Conservation (phyloP, 148 eudicot species). For the Silene conica region DNA sequence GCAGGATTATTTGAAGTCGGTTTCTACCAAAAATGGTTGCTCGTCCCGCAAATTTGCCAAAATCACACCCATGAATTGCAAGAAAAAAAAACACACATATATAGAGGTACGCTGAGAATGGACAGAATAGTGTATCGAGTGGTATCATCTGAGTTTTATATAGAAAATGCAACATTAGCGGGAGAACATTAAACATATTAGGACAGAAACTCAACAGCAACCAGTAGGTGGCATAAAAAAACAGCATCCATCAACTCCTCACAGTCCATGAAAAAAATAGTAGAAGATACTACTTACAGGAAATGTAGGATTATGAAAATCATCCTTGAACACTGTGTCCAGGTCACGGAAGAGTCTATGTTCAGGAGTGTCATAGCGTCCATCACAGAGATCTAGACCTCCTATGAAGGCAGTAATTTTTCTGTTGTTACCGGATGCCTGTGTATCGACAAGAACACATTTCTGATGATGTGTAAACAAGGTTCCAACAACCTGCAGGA, state of each 20-base stretch:
- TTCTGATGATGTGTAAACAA: conserved; percentile 97
- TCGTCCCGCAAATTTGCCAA: background rate
- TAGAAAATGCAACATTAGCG: background rate
- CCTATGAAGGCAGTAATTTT: conserved; percentile 89
- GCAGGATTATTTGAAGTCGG: background rate
- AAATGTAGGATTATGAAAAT: conserved; percentile 82
- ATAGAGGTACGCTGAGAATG: no score
- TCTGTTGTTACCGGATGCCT: conserved; percentile 79
- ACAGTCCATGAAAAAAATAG: background rate
- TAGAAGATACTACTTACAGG: conserved; percentile 57
- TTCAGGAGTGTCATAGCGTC: conserved; percentile 97
- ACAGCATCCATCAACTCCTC: background rate
- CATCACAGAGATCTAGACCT: conserved; percentile 95
- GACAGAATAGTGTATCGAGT: background rate
- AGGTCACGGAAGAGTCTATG: conserved; percentile 86
- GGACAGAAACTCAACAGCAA: background rate
- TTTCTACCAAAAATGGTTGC: background rate
- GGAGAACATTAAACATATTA: background rate
- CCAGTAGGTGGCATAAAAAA: background rate
- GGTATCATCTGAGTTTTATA: background rate
- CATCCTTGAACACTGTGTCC: conserved; percentile 67
- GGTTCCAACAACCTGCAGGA: conserved; percentile 77
- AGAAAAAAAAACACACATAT: no score
- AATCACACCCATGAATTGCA: background rate
- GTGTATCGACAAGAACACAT: conserved; percentile 95